Base-by-base conservation (phyloP, 768 basidiomycete species). In the Naganishia friedmannii region DNA sequence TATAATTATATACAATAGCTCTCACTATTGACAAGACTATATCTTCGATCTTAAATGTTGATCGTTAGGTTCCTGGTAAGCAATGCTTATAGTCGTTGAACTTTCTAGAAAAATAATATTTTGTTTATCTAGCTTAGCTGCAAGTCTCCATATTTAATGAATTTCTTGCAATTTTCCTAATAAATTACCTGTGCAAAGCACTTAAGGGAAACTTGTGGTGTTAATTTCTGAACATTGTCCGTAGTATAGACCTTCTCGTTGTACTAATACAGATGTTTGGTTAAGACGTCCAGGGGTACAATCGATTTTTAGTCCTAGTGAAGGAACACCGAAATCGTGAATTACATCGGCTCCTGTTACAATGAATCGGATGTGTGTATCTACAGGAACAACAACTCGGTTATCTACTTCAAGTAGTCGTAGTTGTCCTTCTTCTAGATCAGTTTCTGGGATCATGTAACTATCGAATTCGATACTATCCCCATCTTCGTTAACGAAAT, bases 231-330 rank as follows among this genome's bases (percentile, higher is more conserved):
- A 68, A 54, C 39, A 68, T 76, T 78, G 78, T 58, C 78, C 78
- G 71, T 74, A 78, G 73, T 74, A 79, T 53, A 74, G 42, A 54
- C 78, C 76, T 54, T 75, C 70, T 74, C 78, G 76, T 72, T 78
- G 74, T 51, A 75, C 75, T 45, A 79, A 70, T 45, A 76, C 73
- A 42, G 76, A 77, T 23, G 74, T 76, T 75, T 79, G 78, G 74
- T 79, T 78, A 54, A 79, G 71, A 57, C 78, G 70, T 67, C 77
- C 77, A 42, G 78, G 76, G 32, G 74, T 65, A 72, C 77, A 42
- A 15, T 54, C 42, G 29, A 68, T 68, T 68, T 55, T 45, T 54
- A 56, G 31, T 26, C 54, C 78, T 74, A 79, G 70, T 57, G 75
- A 66, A 66, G 75, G 77, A 32, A 79, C 75, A 56, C 77, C 77